phyloP scores from a whole-genome alignment of 1,284 basidiomycete species.

The Trametes polyzona region DNA sequence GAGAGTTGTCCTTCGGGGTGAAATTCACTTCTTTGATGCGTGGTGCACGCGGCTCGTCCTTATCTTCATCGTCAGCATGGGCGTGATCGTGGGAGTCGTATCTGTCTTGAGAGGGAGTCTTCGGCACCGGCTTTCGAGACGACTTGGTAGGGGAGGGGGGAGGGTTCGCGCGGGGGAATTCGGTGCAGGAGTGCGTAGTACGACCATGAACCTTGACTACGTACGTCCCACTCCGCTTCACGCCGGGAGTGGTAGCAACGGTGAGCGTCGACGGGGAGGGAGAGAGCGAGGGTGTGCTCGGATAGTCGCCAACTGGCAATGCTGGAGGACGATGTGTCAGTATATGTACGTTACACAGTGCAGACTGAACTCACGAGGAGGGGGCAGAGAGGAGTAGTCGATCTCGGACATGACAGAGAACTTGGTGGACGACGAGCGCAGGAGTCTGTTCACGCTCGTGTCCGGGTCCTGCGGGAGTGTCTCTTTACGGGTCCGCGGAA shows the following conservation, averaged over 20 bases:
- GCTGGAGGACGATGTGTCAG: constrained; percentile 43
- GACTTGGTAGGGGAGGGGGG: constrained; percentile 27
- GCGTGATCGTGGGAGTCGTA: constrained; percentile 8
- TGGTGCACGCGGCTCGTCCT: constrained; percentile 18
- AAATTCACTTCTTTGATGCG: constrained; percentile 35
- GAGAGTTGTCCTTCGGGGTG: constrained; percentile 54
- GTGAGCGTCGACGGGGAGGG: constrained; percentile 35
- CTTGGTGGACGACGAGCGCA: constrained; percentile 73
- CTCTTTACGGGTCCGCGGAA: constrained; percentile 11
- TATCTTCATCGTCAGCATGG: constrained; percentile 13
- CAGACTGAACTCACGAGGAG: constrained; percentile 58
- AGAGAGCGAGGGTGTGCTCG: constrained; percentile 49
- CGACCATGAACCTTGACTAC: constrained; percentile 70
- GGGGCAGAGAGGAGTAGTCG: constrained; percentile 60
- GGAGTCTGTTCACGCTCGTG: constrained; percentile 57
- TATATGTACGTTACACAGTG: no score
- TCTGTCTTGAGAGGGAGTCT: constrained; percentile 14
- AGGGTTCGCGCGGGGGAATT: constrained; percentile 65
- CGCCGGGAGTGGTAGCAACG: constrained; percentile 40
- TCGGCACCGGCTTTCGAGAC: constrained; percentile 29
- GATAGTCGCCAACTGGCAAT: constrained; percentile 64
- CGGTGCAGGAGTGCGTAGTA: constrained; percentile 60
- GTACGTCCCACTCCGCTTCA: constrained; percentile 63
- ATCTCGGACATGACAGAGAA: constrained; percentile 58
- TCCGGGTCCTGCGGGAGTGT: constrained; percentile 53